A percentile compares a stretch with the other conserved stretches of the same genome.
Conservation (phyloP, 2,329 filamentous ascomycete species). For the Alternaria panax region DNA sequence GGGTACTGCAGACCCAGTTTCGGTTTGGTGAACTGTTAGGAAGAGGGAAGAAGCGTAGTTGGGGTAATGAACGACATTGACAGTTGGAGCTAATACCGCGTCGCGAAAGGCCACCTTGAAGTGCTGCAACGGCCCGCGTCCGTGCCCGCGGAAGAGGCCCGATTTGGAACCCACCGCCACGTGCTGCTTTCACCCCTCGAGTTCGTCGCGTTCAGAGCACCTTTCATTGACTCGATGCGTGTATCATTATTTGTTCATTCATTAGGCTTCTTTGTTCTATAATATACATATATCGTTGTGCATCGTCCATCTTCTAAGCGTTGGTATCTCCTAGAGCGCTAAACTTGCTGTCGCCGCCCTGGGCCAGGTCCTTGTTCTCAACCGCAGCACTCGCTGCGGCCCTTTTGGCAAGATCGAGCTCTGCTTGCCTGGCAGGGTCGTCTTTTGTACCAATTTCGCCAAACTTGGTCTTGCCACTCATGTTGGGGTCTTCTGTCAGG, state of each 20-base stretch:
- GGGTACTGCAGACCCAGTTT: conserved; percentile 39
- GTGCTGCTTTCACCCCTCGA: background rate
- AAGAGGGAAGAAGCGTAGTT: conserved; percentile 17
- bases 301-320: conserved; percentile 5
- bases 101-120: conserved; percentile 48
- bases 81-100: conserved; percentile 11
- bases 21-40: conserved; percentile 18
- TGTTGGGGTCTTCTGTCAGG: conserved; percentile 54
- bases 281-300: conserved; percentile 2
- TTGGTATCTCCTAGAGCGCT: conserved; percentile 26
- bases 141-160: conserved; percentile 32
- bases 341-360: conserved; percentile 33
- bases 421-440: conserved; percentile 62
- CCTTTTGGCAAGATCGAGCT: conserved; percentile 47
- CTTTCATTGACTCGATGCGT: background rate
- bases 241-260: background rate
- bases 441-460: conserved; percentile 61
- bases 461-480: conserved; percentile 33
- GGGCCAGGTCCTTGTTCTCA: conserved; percentile 15
- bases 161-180: conserved; percentile 25
- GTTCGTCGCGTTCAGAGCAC: background rate
- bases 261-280: background rate
- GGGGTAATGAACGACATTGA: conserved; percentile 31
- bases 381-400: conserved; percentile 45
- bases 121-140: conserved; percentile 33